Evolutionary conservation across 129 eudicot species (phyloP).

Genomic region (Deinandra increscens): DNA sequence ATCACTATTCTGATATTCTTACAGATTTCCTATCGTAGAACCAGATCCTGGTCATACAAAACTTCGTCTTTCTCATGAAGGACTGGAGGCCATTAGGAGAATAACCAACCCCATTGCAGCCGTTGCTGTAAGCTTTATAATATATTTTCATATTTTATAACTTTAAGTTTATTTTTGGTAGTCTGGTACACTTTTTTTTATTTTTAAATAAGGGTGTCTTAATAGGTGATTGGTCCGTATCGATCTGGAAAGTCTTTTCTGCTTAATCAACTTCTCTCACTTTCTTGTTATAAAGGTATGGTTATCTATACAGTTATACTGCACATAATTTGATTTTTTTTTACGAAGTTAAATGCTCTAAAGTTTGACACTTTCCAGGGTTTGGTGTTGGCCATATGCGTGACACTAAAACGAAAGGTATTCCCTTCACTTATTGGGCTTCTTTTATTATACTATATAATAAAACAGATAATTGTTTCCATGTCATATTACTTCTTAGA

Average conservation of each 20-base stretch:
- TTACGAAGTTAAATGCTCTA: slow-evolving; percentile 24
- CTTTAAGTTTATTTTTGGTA: background rate
- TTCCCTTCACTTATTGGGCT: background rate
- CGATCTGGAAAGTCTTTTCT: slow-evolving; percentile 98
- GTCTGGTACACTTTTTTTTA: background rate
- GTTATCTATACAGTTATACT: slow-evolving; percentile 9
- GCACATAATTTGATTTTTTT: slow-evolving; percentile 18
- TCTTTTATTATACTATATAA: background rate
- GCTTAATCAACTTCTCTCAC: slow-evolving; percentile 97
- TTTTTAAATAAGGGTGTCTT: slow-evolving; percentile 28
- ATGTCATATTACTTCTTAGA: no score
- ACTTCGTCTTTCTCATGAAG: slow-evolving; percentile 84
- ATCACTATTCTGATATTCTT: slow-evolving; percentile 11
- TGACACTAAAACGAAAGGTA: slow-evolving; percentile 98
- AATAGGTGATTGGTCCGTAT: slow-evolving; percentile 98
- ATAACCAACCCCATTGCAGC: slow-evolving; percentile 88
- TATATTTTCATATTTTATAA: slow-evolving; percentile 1
- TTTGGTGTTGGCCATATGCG: slow-evolving; percentile 99
- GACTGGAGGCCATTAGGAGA: slow-evolving; percentile 83
- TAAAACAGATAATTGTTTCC: background rate
- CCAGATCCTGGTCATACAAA: slow-evolving; percentile 98
- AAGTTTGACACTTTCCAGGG: slow-evolving; percentile 54
- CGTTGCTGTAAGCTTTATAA: slow-evolving; percentile 74
- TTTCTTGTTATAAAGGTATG: slow-evolving; percentile 91
- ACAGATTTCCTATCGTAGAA: slow-evolving; percentile 95